These are phyloP conservation scores for Zizania palustris DNA, from an alignment of 202 grass and related monocot species.

Conservation along the genomic window DNA sequence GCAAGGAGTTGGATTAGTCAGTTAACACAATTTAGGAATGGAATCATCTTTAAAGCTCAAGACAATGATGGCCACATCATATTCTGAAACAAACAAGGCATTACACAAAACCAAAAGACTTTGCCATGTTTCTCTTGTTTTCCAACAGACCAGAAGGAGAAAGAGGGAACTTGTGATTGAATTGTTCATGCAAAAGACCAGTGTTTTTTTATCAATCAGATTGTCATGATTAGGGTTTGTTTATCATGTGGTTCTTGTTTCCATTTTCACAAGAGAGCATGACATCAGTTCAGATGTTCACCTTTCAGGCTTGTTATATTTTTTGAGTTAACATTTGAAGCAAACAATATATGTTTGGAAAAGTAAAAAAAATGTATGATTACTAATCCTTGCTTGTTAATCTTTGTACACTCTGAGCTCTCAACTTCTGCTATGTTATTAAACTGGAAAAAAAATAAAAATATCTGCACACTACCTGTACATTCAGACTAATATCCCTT, in stretches of 20 bases:
- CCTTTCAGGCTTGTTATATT: background rate
- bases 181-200: background rate
- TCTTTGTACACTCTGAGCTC: background rate
- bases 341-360: background rate
- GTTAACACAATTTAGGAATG: background rate
- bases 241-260: background rate
- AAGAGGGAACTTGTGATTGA: background rate
- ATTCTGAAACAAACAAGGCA: background rate
- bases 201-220: background rate
- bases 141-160: background rate
- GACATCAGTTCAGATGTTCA: background rate
- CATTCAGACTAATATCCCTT: no score
- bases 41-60: background rate
- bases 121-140: background rate
- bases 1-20: background rate
- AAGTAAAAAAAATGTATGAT: background rate
- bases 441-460: background rate
- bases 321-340: background rate
- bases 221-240: background rate
- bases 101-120: background rate
- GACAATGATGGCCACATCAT: background rate
- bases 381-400: background rate
- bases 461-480: background rate
- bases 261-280: background rate
- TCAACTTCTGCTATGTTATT: background rate